Evolutionary conservation across 768 basidiomycete genomes (phyloP).

Genomic region (Tylopilus sp.): DNA sequence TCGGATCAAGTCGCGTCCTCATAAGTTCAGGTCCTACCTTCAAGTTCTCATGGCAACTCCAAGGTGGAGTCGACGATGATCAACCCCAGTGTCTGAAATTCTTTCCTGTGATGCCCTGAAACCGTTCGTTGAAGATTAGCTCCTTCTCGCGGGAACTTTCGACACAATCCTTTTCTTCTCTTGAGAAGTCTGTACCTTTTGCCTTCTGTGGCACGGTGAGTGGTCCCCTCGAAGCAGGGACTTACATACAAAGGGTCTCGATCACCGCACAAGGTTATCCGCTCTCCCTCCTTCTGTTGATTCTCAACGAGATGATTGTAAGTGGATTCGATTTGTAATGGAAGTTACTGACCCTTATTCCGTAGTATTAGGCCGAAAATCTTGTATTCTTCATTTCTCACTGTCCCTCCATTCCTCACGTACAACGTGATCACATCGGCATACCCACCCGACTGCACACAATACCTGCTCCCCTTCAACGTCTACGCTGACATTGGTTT

Average conservation of each 20-base stretch:
- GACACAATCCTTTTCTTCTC: conserved; percentile 14
- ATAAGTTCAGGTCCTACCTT: too few species aligned
- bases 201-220: conserved; percentile 1
- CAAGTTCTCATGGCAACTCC: too few species aligned
- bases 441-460: conserved; percentile 42
- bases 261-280: conserved; percentile 8
- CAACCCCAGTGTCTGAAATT: conserved; percentile 28
- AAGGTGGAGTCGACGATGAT: too few species aligned
- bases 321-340: too few species aligned
- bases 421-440: conserved; percentile 39
- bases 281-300: conserved; percentile 11
- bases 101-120: conserved; percentile 53
- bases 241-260: background rate
- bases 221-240: background rate
- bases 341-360: too few species aligned
- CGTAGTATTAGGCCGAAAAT: too few species aligned
- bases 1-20: too few species aligned
- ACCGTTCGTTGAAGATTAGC: conserved; percentile 24
- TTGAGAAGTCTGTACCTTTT: conserved; percentile 7
- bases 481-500: conserved; percentile 31
- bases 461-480: conserved; percentile 41
- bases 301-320: conserved; percentile 18
- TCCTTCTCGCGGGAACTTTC: background rate
- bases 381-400: too few species aligned
- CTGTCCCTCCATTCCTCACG: conserved; percentile 40